Conservation (phyloP, 495 filamentous ascomycete genomes). For the Astrothelium macrocarpum region DNA sequence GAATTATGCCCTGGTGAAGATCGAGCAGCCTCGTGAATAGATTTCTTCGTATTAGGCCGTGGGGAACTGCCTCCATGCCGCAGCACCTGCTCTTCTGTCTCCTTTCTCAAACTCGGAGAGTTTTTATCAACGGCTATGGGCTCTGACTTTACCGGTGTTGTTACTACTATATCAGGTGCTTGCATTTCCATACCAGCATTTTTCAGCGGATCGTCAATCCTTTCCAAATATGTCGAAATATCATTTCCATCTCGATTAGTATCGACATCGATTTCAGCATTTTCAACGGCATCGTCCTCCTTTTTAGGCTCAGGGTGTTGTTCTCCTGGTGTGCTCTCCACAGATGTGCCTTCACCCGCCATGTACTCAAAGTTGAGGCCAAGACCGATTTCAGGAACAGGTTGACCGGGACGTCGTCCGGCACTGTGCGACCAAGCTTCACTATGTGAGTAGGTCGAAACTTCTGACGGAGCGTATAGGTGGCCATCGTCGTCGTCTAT, state of each 20-base stretch:
- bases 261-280: background rate
- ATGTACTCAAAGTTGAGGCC: slow-evolving; percentile 7
- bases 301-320: slow-evolving; percentile 15
- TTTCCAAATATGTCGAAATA: slow-evolving; percentile 29
- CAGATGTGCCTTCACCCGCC: background rate
- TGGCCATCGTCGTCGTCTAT: slow-evolving; percentile 16
- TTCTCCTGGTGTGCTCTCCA: background rate
- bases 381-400: background rate
- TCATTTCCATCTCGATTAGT: background rate
- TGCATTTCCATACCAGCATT: slow-evolving; percentile 46
- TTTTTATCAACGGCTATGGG: slow-evolving; percentile 23
- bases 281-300: slow-evolving; percentile 8
- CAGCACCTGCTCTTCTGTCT: slow-evolving; percentile 11
- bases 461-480: slow-evolving; percentile 20
- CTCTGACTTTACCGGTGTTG: slow-evolving; percentile 19
- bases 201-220: slow-evolving; percentile 46
- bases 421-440: slow-evolving; percentile 6
- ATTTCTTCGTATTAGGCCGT: slow-evolving; percentile 16
- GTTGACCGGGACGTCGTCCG: slow-evolving; percentile 4
- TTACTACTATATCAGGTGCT: slow-evolving; percentile 5
- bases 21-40: slow-evolving; percentile 22
- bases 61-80: slow-evolving; percentile 11
- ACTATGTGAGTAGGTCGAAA: slow-evolving; percentile 8
- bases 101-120: slow-evolving; percentile 26
- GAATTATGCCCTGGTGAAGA: slow-evolving; percentile 10